Percentiles rank a stretch among this genome's conserved stretches.
Conservation (phyloP, 192 early-diverging fungal species). For the Jimgerdemannia lactiflua region DNA sequence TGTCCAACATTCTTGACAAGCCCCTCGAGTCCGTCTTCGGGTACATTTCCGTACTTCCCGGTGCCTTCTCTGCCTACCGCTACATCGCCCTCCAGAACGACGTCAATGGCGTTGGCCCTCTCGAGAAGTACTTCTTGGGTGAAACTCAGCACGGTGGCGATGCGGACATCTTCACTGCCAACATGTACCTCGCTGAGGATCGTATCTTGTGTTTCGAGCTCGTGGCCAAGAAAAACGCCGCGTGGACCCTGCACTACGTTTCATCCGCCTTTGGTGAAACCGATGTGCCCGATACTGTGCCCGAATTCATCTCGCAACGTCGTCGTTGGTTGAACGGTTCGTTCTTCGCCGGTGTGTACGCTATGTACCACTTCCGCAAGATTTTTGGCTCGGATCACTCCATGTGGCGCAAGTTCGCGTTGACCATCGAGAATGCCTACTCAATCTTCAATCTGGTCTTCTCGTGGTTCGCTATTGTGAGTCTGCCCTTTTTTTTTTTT, state of each 20-base stretch:
- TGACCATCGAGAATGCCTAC: constrained; percentile 80
- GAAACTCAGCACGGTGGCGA: constrained; percentile 53
- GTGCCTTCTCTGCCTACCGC: constrained; percentile 85
- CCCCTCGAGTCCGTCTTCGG: constrained; percentile 82
- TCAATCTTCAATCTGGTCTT: constrained; percentile 82
- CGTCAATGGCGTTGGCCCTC: constrained; percentile 51
- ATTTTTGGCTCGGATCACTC: constrained; percentile 70
- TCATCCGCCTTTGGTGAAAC: constrained; percentile 72
- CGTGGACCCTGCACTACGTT: constrained; percentile 77
- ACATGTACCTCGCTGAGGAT: constrained; percentile 86
- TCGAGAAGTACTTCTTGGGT: constrained; percentile 76
- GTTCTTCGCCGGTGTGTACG: constrained; percentile 77
- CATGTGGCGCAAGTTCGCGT: constrained; percentile 62
- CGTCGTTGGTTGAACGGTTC: constrained; percentile 80
- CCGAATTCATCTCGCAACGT: constrained; percentile 79
- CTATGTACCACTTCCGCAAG: constrained; percentile 58
- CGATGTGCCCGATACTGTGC: constrained; percentile 72
- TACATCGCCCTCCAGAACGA: constrained; percentile 72
- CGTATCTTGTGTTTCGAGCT: constrained; percentile 85
- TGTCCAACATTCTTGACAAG: constrained; percentile 67
- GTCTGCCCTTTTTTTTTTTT: constrained; percentile 1
- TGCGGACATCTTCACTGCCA: constrained; percentile 69
- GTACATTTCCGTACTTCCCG: constrained; percentile 84
- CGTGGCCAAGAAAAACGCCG: constrained; percentile 63
- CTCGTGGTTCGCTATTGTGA: constrained; percentile 86